Evolutionary conservation across 1,284 basidiomycete genomes (phyloP).

Genomic region (Phellinidium pouzarii): DNA sequence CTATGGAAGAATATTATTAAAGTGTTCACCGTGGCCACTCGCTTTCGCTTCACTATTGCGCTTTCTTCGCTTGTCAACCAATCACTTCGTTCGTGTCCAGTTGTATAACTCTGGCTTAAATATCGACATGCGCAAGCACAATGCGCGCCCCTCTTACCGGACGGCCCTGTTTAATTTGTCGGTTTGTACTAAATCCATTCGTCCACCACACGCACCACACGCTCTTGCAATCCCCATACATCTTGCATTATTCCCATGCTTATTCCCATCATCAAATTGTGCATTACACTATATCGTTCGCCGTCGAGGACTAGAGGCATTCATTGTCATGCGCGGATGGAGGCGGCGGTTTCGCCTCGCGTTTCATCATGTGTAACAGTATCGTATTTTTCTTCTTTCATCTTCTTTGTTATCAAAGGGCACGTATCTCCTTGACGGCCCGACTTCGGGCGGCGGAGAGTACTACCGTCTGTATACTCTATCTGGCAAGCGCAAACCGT

Average conservation of each 20-base stretch:
- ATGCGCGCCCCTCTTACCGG: slow-evolving; percentile 4
- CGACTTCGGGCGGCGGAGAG: background rate
- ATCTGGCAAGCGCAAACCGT: background rate
- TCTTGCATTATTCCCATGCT: slow-evolving; percentile 1
- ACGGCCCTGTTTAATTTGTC: slow-evolving; percentile 1
- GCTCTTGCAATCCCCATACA: background rate
- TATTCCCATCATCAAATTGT: slow-evolving; percentile 5
- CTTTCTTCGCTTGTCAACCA: background rate
- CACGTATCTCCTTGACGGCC: background rate
- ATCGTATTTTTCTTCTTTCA: slow-evolving; percentile 11
- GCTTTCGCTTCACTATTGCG: background rate
- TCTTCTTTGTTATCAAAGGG: slow-evolving; percentile 17
- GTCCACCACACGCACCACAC: background rate
- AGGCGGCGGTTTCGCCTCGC: slow-evolving; percentile 11
- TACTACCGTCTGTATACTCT: background rate
- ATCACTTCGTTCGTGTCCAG: background rate
- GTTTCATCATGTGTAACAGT: slow-evolving; percentile 14
- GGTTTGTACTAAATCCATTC: slow-evolving; percentile 4
- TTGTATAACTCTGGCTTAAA: slow-evolving; percentile 8
- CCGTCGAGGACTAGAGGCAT: slow-evolving; percentile 13
- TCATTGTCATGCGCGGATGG: slow-evolving; percentile 8
- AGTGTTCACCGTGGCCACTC: slow-evolving; percentile 1
- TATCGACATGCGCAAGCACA: background rate
- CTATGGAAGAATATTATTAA: slow-evolving; percentile 25
- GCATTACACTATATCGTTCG: slow-evolving; percentile 10